Evolutionary conservation across 768 basidiomycete species (phyloP), one percentile per base, ranked within the genome.

Genomic region (Xerocomellus chrysenteron): DNA sequence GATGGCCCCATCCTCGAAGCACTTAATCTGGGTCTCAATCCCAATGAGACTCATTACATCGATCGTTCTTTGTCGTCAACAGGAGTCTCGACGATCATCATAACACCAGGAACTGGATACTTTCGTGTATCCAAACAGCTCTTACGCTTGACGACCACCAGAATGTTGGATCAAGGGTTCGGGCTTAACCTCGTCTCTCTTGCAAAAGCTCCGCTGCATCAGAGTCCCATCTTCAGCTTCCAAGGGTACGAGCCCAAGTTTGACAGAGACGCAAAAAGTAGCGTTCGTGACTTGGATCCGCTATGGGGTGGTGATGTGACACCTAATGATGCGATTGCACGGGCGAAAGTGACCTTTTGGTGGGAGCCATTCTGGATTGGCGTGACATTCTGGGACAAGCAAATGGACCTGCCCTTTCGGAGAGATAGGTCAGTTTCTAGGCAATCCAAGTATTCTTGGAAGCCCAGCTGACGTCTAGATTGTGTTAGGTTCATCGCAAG

Each of bases 1-100:
- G 94, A 98, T 61, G 94, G 94, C 1, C 94, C 94, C 40, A 79
- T 98, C n/a, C 81, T 98, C 6, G 97, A 98, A 72, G 93, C 94
- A 2, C 79, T 98, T 50, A 98, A 98, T 66, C 81, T 99, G 44
- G 91, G 86, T 1, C 80, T 98, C 16, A 96, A 94, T 66, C 92
- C 95, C 0, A 88, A 88, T 16, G 96, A 98, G 73, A 91, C 88
- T 2, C 93, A 97, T 68, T 95, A 97, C 68, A 86, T 98, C 61
- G 97, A 98, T 70, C 87, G 97, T 19, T 97, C 96, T 33, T 76
- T 98, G 10, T 91, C 88, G 3, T 79, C 94, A 14, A 98, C 95
- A 0, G 96, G 96, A 21, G 74, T 87, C 1, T 84, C 86, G 14
- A 91, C 89, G 4, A 82, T 94, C 44, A 69, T 98, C 42, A 85